These are phyloP conservation scores for Apiospora aurea DNA, from an alignment of 2,329 filamentous ascomycete species.

Conservation along the genomic window DNA sequence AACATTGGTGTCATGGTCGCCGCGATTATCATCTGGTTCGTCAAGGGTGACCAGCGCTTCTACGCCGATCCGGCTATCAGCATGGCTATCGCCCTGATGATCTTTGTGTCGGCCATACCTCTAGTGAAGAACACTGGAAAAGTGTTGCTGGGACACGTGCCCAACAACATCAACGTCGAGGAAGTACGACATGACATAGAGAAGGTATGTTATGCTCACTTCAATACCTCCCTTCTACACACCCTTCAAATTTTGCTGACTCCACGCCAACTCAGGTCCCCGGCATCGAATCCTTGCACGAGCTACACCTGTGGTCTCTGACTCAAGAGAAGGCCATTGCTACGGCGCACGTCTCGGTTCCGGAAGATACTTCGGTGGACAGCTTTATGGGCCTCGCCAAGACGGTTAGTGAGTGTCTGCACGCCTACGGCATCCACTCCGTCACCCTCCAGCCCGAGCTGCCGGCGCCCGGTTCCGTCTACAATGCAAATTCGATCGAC, in stretches of 20 bases:
- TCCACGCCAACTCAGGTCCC: constrained; percentile 57
- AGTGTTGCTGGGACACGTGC: constrained; percentile 73
- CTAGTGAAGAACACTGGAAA: constrained; percentile 63
- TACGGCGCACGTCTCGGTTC: constrained; percentile 72
- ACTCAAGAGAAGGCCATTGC: constrained; percentile 75
- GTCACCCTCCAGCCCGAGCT: constrained; percentile 73
- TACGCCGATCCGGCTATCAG: constrained; percentile 77
- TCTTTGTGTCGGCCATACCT: constrained; percentile 61
- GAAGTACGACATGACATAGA: constrained; percentile 75
- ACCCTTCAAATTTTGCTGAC: neutral
- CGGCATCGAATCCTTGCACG: constrained; percentile 71
- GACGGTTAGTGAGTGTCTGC: constrained; percentile 72
- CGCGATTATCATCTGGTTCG: constrained; percentile 73
- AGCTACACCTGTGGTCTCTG: constrained; percentile 77
- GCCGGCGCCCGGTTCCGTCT: constrained; percentile 26
- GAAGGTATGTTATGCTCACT: constrained; percentile 50
- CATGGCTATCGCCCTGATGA: constrained; percentile 75
- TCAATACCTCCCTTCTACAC: neutral
- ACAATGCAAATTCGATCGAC: neutral
- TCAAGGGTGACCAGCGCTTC: constrained; percentile 62
- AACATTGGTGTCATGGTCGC: constrained; percentile 78
- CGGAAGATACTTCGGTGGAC: constrained; percentile 60
- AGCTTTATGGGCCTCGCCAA: constrained; percentile 67
- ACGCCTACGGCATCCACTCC: constrained; percentile 77
- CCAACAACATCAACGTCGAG: constrained; percentile 62